phyloP scores from a whole-genome alignment of 352 stramenopile species.

The Elongisporangium senticosum region DNA sequence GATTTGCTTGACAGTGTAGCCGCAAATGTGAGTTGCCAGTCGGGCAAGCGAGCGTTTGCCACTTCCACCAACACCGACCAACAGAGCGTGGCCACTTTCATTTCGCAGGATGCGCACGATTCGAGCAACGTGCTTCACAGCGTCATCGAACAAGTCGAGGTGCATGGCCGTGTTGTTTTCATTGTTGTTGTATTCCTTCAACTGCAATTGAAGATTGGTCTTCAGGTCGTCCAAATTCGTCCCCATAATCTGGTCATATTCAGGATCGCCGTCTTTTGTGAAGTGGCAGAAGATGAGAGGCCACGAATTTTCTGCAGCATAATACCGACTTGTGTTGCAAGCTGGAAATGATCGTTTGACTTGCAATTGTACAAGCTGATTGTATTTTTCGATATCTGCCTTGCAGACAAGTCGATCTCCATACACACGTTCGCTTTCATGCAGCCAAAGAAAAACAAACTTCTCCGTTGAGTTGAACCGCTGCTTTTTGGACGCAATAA shows the following conservation, averaged over 20 bases:
- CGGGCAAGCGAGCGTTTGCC: conserved; percentile 93
- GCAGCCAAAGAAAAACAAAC: conserved; percentile 93
- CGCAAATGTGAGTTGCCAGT: conserved; percentile 92
- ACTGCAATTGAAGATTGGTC: conserved; percentile 81
- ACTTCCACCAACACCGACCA: conserved; percentile 92
- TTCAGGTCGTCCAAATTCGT: conserved; percentile 88
- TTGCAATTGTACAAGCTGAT: conserved; percentile 90
- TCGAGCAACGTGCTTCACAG: conserved; percentile 93
- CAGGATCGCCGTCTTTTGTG: conserved; percentile 88
- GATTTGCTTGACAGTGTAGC: conserved; percentile 90
- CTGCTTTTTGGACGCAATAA: conserved; percentile 91
- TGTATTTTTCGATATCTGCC: conserved; percentile 92
- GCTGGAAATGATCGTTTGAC: conserved; percentile 92
- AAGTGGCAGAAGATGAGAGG: conserved; percentile 96
- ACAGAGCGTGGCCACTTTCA: conserved; percentile 86
- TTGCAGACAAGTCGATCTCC: conserved; percentile 92
- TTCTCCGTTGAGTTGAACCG: conserved; percentile 91
- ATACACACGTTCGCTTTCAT: conserved; percentile 96
- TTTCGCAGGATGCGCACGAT: conserved; percentile 93
- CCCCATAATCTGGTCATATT: conserved; percentile 92
- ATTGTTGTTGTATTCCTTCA: conserved; percentile 94
- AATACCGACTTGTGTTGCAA: conserved; percentile 91
- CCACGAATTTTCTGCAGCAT: conserved; percentile 92
- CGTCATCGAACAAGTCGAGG: conserved; percentile 95
- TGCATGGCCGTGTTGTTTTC: conserved; percentile 96